Conservation (phyloP, 192 early-diverging fungal genomes). For the Rhizoclosmatium sp. region DNA sequence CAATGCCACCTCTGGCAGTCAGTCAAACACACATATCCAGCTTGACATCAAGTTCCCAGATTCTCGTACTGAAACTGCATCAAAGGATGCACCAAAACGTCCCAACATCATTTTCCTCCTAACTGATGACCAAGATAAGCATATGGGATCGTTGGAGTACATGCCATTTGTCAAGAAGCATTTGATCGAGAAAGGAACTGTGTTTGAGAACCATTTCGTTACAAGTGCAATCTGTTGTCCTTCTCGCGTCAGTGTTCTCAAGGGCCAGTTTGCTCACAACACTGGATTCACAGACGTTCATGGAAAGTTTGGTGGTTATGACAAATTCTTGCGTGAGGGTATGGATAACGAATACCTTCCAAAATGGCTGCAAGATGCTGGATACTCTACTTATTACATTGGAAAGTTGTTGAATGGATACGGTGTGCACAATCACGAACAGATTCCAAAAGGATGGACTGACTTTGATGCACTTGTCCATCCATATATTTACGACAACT, state of each 20-base stretch:
- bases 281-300: constrained; percentile 49
- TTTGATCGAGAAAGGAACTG: constrained; percentile 64
- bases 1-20: not conserved
- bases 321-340: constrained; percentile 45
- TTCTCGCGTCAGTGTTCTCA: constrained; percentile 62
- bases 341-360: constrained; percentile 60
- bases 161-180: constrained; percentile 69
- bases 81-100: not conserved
- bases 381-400: constrained; percentile 71
- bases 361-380: constrained; percentile 60
- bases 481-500: constrained; percentile 68
- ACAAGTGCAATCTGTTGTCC: constrained; percentile 73
- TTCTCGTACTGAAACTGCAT: not conserved
- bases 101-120: constrained; percentile 74
- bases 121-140: constrained; percentile 71
- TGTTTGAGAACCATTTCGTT: constrained; percentile 66
- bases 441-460: constrained; percentile 48
- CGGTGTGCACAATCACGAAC: constrained; percentile 45
- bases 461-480: constrained; percentile 51
- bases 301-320: constrained; percentile 41
- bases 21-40: not conserved
- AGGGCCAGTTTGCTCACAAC: constrained; percentile 72
- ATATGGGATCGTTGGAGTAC: constrained; percentile 62
- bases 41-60: not conserved
- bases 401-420: constrained; percentile 72